phyloP scores from a whole-genome alignment of 2,329 filamentous ascomycete species.

The Fusarium protoensiforme region DNA sequence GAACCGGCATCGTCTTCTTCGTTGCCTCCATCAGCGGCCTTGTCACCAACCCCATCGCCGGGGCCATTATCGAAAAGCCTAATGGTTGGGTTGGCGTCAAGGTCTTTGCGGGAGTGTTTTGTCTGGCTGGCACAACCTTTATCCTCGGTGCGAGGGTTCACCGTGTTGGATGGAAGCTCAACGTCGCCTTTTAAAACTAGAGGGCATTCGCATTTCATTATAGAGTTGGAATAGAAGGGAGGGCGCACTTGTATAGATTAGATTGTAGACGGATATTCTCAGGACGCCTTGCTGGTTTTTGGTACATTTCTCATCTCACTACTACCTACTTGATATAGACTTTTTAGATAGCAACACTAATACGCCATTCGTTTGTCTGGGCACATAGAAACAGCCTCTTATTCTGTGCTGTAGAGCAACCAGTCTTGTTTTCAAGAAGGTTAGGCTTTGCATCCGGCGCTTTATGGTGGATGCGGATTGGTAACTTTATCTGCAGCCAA shows the following conservation, averaged over 20 bases:
- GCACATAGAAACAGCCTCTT: neutral
- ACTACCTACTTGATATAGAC: neutral
- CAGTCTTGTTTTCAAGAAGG: neutral
- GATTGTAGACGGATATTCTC: neutral
- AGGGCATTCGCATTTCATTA: neutral
- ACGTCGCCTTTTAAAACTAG: slow-evolving; percentile 1
- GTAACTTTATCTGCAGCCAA: neutral
- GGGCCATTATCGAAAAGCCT: slow-evolving; percentile 51
- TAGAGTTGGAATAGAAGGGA: neutral
- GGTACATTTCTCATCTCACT: neutral
- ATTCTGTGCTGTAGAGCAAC: neutral
- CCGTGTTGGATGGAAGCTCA: slow-evolving; percentile 29
- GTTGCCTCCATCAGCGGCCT: slow-evolving; percentile 67
- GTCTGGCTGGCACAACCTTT: slow-evolving; percentile 20
- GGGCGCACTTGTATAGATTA: neutral
- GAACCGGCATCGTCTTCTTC: slow-evolving; percentile 57
- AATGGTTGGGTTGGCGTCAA: slow-evolving; percentile 50
- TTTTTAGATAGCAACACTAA: neutral
- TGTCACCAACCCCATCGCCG: slow-evolving; percentile 67
- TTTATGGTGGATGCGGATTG: neutral
- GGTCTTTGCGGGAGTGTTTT: slow-evolving; percentile 46
- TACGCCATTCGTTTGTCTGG: neutral
- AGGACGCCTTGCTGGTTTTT: neutral
- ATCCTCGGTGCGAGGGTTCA: slow-evolving; percentile 18
- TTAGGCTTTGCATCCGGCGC: neutral